Evolutionary conservation across 2,329 filamentous ascomycete species (phyloP), one percentile per base, ranked within the genome.

Genomic region (Xylaria sp.): DNA sequence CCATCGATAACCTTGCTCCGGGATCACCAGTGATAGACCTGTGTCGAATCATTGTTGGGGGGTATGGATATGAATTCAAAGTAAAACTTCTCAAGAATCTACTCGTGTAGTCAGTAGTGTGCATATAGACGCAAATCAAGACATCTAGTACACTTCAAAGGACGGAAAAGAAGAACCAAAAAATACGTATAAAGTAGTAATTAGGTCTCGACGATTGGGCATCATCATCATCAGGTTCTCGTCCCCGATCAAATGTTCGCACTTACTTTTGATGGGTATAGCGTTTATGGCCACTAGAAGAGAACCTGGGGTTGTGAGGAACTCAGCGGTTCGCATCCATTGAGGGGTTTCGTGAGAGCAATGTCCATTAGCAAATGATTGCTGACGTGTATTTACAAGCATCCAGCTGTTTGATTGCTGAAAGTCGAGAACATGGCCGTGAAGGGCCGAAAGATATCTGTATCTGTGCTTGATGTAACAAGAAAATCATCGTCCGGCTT

Each of bases 281-380:
- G 29, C 17, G 22, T 50, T 22, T 15, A 31, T 11, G 36, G 27
- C 39, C n/a, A 27, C 22, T 25, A n/a, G 10, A 39, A 15, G n/a
- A 31, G 6, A 20, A 25, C 27, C 5, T 25, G 2, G 22, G 17
- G 17, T 13, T 59, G 33, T 9, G 45, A 49, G 54, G 49, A 20
- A 31, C 38, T 20, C 7, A 20, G 15, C n/a, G 11, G 20, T 62
- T 27, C 5, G 20, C 29, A 20, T 53, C 17, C 22, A 44, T 39
- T n/a, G 17, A 17, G 10, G 7, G 31, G 13, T 44, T 33, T n/a
- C n/a, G 15, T 44, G 5, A 22, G 58, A 54, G 50, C n/a, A 58
- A 55, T 38, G n/a, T 63, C 38, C 31, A 29, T 20, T 22, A 20
- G 53, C 55, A 59, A 44, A 17, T 17, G 25, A 57, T 49, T 36